These are phyloP conservation scores for Leptographium wingfieldii DNA, from an alignment of 2,329 filamentous ascomycete species.

Conservation along the genomic window DNA sequence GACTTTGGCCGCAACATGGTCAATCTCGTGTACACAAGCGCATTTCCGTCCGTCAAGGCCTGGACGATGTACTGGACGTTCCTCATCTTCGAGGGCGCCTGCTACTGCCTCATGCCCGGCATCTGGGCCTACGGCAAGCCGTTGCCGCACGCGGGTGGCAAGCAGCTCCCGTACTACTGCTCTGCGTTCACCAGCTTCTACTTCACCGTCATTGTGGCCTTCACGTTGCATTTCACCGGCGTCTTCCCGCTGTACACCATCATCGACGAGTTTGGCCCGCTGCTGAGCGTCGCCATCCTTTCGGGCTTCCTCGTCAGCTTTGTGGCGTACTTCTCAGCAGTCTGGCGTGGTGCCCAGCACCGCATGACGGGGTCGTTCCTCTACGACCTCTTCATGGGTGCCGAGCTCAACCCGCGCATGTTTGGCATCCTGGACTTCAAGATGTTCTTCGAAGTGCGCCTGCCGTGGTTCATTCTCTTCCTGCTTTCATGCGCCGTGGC, in stretches of 20 bases:
- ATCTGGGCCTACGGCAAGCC: conserved; percentile 83
- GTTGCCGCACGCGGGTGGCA: conserved; percentile 65
- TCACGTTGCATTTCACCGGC: conserved; percentile 67
- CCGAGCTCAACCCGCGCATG: conserved; percentile 75
- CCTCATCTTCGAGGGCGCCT: conserved; percentile 69
- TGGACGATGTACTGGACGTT: conserved; percentile 96
- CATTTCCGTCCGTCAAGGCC: conserved; percentile 68
- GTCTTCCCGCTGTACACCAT: conserved; percentile 83
- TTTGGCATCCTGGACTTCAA: conserved; percentile 81
- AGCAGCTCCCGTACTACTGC: conserved; percentile 90
- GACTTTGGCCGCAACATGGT: conserved; percentile 64
- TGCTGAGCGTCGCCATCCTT: conserved; percentile 86
- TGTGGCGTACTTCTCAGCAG: conserved; percentile 75
- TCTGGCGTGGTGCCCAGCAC: conserved; percentile 69
- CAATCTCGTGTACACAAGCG: conserved; percentile 65
- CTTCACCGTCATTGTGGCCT: conserved; percentile 60
- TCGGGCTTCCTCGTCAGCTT: conserved; percentile 77
- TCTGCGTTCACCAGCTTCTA: conserved; percentile 82
- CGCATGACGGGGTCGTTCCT: conserved; percentile 77
- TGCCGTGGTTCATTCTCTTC: conserved; percentile 78
- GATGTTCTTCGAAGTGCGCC: conserved; percentile 81
- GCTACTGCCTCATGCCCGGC: conserved; percentile 78
- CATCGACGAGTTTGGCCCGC: conserved; percentile 86
- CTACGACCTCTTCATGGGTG: conserved; percentile 88
- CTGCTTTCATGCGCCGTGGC: conserved; percentile 56